Evolutionary conservation across 1,284 basidiomycete genomes (phyloP), one percentile per base, ranked within the genome.

Genomic region (Tilletia indica): DNA sequence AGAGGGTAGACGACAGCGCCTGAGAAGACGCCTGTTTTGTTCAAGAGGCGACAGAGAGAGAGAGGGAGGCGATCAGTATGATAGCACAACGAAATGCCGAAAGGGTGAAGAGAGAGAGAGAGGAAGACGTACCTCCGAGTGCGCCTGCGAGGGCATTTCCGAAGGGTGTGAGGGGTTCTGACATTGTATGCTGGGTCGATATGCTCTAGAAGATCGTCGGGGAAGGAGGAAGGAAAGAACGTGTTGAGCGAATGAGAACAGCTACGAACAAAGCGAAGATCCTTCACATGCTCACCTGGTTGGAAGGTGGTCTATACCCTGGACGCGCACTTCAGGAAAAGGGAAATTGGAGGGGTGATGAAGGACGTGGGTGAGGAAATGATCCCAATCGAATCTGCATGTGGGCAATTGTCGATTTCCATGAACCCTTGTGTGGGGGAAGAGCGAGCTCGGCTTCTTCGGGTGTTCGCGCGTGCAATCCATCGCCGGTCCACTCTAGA

Each of bases 131-230:
- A 68, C 92, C 95, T 69, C 96, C 94, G 67, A 99, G 88, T 3
- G 97, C 97, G 9, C 96, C 96, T 61, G 94, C 94, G 69, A 99
- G 87, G 4, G 96, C 96, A 80, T 93, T 90, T 8, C 92, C 94
- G 79, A 98, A 91, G 0, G 96, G 93, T 0, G 94, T 96, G 69
- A 97, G 87, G 79, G 91, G 87, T 70, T 85, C 77, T 48, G 72
- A 68, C 73, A 74, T 74, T 39, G 14, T 73, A 16, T 31, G 25
- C 25, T 31, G 2, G 25, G 25, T 31, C 25, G 25, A 31, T 31
- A 31, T 31, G 25, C 25, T 31, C 25, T 31, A 31, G 25, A 31
- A 31, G 25, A 31, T 31, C 25, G 25, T 31, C 25, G 25, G 2
- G 25, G 25, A 31, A 31, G 25, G 25, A 31, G 25, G 25, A 31